These are phyloP conservation scores for Leccinum pallidistipes DNA, from an alignment of 1,284 basidiomycete species.

Conservation along the genomic window DNA sequence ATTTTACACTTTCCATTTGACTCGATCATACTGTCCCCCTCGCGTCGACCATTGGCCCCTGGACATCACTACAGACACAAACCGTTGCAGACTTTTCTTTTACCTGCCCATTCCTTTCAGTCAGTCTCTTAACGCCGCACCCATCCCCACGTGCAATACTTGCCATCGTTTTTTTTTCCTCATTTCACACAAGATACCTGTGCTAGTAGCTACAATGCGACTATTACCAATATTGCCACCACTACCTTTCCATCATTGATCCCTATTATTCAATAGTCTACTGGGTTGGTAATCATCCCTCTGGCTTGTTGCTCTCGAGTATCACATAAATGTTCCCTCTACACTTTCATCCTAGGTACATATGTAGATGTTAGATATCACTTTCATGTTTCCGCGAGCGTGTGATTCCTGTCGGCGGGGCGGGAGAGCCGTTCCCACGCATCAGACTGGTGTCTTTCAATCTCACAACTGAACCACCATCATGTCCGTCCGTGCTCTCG, in stretches of 20 bases:
- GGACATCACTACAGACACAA: constrained; percentile 7
- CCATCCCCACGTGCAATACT: constrained; percentile 8
- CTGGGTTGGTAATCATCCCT: constrained; percentile 9
- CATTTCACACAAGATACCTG: constrained; percentile 2
- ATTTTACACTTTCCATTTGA: constrained; percentile 1
- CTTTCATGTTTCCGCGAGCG: not conserved
- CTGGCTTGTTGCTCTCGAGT: constrained; percentile 9
- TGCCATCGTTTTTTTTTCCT: not conserved
- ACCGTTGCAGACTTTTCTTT: constrained; percentile 15
- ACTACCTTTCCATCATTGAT: not conserved
- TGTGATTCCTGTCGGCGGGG: too few species aligned
- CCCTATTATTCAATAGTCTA: not conserved
- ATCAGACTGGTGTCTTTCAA: not conserved
- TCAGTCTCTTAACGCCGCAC: constrained; percentile 2
- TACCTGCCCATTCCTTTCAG: constrained; percentile 1
- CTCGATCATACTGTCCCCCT: not conserved
- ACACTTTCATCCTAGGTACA: not conserved
- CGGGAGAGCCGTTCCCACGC: constrained; percentile 31
- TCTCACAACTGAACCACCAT: constrained; percentile 39
- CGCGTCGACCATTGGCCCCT: constrained; percentile 2
- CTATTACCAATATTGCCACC: constrained; percentile 14
- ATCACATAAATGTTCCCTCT: constrained; percentile 6
- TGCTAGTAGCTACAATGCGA: constrained; percentile 8
- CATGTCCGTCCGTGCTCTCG: constrained; percentile 53
- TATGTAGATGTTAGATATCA: constrained; percentile 1